A percentile compares a stretch with the other conserved stretches of the same genome.
Evolutionary conservation across 306 rosid species (phyloP).

Genomic region (Quercus suber): DNA sequence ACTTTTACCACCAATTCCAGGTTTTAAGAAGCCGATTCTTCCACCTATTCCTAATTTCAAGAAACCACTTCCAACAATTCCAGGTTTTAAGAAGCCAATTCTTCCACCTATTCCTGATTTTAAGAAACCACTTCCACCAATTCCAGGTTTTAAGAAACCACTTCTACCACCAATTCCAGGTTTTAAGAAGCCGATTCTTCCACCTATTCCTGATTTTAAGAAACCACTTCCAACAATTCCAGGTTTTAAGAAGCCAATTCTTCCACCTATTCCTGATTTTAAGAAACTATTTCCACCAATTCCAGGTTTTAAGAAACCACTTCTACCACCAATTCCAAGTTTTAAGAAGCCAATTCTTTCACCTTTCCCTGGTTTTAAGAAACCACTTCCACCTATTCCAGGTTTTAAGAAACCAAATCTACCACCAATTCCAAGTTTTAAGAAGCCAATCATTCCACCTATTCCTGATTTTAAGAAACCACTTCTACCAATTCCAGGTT

Average conservation of each 20-base stretch:
- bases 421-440: too few relatives aligned
- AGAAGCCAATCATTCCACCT: too few relatives aligned
- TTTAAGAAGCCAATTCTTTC: too few relatives aligned
- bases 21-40: slow-evolving; percentile 7
- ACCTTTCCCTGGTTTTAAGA: too few relatives aligned
- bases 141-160: background rate
- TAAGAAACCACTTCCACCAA: too few relatives aligned
- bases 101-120: background rate
- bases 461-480: too few relatives aligned
- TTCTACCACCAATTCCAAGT: too few relatives aligned
- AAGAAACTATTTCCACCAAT: too few relatives aligned
- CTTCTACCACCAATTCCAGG: background rate
- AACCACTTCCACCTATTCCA: too few relatives aligned
- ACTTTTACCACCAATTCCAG: background rate
- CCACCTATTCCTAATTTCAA: background rate
- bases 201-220: background rate
- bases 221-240: slow-evolving; percentile 18
- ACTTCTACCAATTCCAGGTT: background rate
- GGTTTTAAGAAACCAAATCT: too few relatives aligned
- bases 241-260: slow-evolving; percentile 9
- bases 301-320: too few relatives aligned
- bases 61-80: slow-evolving; percentile 6
- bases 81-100: slow-evolving; percentile 11
- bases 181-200: background rate
- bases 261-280: background rate